Percentiles rank a stretch among this genome's conserved stretches.
Conservation (phyloP, 345 rosid species). For the Syzygium oleosum region DNA sequence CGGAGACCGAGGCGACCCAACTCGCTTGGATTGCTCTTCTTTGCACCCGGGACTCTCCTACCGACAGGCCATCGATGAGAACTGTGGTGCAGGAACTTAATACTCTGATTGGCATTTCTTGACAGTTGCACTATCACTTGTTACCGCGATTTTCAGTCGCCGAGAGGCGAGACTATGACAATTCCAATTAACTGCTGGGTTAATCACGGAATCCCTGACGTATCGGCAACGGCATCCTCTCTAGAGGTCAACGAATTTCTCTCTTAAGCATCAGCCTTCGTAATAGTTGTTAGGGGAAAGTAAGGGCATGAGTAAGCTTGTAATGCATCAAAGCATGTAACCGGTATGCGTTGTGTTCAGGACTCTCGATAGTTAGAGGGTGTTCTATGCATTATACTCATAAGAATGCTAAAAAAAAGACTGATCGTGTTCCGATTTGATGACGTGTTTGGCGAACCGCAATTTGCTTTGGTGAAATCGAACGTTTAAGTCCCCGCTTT, state of each 20-base stretch:
- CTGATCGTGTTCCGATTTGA: background rate
- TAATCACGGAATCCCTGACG: background rate
- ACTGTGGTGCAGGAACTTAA: conserved; percentile 55
- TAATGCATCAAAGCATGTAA: background rate
- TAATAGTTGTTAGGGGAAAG: background rate
- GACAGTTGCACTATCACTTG: background rate
- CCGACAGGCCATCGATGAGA: conserved; percentile 65
- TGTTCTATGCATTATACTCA: background rate
- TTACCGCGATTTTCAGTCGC: background rate
- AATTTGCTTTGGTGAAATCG: background rate
- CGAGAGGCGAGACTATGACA: background rate
- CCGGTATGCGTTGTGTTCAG: background rate
- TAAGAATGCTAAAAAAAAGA: background rate
- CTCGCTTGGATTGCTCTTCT: conserved; percentile 53
- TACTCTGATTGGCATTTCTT: background rate
- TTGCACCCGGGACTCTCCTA: conserved; percentile 70
- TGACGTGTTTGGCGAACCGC: background rate
- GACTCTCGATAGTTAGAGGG: background rate
- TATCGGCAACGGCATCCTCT: background rate
- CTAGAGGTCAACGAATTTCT: background rate
- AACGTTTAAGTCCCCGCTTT: background rate
- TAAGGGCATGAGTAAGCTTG: background rate
- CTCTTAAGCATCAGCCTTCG: background rate
- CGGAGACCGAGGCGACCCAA: conserved; percentile 45
- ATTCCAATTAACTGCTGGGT: background rate